Evolutionary conservation across 768 basidiomycete genomes (phyloP), one percentile per base, ranked within the genome.

Genomic region (Termitomyces sp.): DNA sequence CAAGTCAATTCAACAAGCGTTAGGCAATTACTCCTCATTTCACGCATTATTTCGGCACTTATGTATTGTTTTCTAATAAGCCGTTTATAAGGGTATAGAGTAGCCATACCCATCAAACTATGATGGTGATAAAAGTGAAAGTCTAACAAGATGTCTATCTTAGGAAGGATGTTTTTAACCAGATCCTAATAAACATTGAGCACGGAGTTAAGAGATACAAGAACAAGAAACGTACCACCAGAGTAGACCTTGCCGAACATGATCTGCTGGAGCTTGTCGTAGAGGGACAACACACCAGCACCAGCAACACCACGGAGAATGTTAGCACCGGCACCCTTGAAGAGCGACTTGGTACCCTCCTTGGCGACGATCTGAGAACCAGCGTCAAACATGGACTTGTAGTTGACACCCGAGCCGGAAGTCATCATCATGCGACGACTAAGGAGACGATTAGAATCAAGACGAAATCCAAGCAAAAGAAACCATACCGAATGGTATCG

Each of bases 391-490:
- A 98, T 98, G 69, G 92, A 93, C 85, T 96, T 96, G 90, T 98
- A 98, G 89, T 98, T 95, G 63, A 90, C 87, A 70, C 86, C 85
- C 70, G 87, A 90, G 70, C 96, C 97, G 24, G 96, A 98, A 40
- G 97, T 98, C 96, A 98, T 98, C 97, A 99, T 99, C 97, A 99
- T 99, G 70, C 97, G 94, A 90, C 97, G 96, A 90, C 96, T 96
- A 69, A 73, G 13, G 68, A 70, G 22, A 70, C 13, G 68, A 77
- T 65, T 63, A 66, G 53, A 36, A 18, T 58, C 48, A 28, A 2
- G 16, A 40, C 4, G 11, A 22, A 42, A 45, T 16, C 20, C 3
- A 2, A 45, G 3, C 2, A 36, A 49, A 53, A n/a, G 8, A 28
- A 28, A 48, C 0, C 82, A 51, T 69, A 90, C 88, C 90, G 92